Conservation (phyloP, 768 basidiomycete species). For the Amanita molliuscula region DNA sequence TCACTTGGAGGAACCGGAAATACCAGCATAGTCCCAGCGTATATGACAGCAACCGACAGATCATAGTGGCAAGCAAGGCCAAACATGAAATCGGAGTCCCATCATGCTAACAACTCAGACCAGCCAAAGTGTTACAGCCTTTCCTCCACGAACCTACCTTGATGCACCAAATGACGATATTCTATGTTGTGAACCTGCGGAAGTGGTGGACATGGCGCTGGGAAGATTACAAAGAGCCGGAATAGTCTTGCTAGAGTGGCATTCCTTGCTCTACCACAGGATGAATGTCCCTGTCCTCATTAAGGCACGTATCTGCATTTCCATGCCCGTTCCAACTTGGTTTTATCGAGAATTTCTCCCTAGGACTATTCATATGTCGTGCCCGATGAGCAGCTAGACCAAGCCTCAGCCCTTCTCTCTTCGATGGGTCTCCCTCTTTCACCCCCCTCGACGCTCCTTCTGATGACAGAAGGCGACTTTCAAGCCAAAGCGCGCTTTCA, state of each 20-base stretch:
- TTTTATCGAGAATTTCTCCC: neutral
- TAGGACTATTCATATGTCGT: slow-evolving; percentile 14
- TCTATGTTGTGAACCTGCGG: slow-evolving; percentile 12
- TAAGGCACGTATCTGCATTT: slow-evolving; percentile 10
- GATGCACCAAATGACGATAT: slow-evolving; percentile 3
- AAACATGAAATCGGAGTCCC: too few species aligned
- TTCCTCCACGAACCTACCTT: slow-evolving; percentile 1
- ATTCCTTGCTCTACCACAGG: slow-evolving; percentile 14
- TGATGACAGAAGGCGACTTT: slow-evolving; percentile 14
- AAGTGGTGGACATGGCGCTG: slow-evolving; percentile 18
- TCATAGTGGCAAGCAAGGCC: too few species aligned
- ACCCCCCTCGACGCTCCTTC: slow-evolving; percentile 11
- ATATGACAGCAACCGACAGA: too few species aligned
- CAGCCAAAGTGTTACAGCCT: neutral
- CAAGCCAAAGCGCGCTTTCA: slow-evolving; percentile 12
- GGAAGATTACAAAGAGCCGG: slow-evolving; percentile 11
- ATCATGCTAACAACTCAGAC: neutral
- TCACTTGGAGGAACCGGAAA: too few species aligned
- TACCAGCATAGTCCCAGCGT: too few species aligned
- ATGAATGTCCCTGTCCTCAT: slow-evolving; percentile 18
- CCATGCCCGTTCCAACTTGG: neutral
- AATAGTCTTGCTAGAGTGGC: slow-evolving; percentile 18
- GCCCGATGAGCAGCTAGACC: slow-evolving; percentile 11
- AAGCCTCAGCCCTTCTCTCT: slow-evolving; percentile 15
- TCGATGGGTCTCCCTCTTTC: slow-evolving; percentile 14